These are phyloP conservation scores for Aspergillus wentii DNA, from an alignment of 495 filamentous ascomycete species.

Conservation along the genomic window DNA sequence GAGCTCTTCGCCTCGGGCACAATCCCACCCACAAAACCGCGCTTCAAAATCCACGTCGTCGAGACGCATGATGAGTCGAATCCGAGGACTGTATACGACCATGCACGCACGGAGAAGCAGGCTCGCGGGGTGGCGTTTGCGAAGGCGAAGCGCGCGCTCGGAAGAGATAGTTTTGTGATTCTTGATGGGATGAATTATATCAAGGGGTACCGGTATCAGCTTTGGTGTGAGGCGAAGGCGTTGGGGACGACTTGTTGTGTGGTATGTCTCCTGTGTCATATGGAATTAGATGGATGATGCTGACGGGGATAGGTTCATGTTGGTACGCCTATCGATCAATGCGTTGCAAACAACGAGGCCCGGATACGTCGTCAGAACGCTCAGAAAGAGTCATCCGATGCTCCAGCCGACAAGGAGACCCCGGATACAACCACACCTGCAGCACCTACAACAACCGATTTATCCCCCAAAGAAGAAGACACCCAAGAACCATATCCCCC, in stretches of 20 bases:
- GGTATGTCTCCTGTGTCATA: constrained; percentile 35
- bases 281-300: background rate
- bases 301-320: constrained; percentile 58
- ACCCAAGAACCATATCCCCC: constrained; percentile 55
- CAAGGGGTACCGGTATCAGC: constrained; percentile 94
- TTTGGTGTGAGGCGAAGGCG: constrained; percentile 92
- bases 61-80: constrained; percentile 46
- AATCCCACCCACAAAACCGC: constrained; percentile 44
- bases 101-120: constrained; percentile 78
- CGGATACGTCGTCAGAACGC: constrained; percentile 18
- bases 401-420: background rate
- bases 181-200: constrained; percentile 94
- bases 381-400: background rate
- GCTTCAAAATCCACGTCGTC: constrained; percentile 53
- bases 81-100: constrained; percentile 44
- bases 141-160: constrained; percentile 77
- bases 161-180: constrained; percentile 77
- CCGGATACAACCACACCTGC: constrained; percentile 5
- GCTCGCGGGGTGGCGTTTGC: constrained; percentile 81
- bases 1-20: constrained; percentile 50
- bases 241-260: constrained; percentile 77
- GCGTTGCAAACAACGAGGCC: constrained; percentile 44
- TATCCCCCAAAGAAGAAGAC: constrained; percentile 15
- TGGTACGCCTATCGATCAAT: constrained; percentile 68
- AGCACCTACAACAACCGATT: background rate